Percentiles rank a stretch among this genome's conserved stretches.
Evolutionary conservation across 192 early-diverging fungal genomes (phyloP).

Genomic region (Phycomyces nitens): DNA sequence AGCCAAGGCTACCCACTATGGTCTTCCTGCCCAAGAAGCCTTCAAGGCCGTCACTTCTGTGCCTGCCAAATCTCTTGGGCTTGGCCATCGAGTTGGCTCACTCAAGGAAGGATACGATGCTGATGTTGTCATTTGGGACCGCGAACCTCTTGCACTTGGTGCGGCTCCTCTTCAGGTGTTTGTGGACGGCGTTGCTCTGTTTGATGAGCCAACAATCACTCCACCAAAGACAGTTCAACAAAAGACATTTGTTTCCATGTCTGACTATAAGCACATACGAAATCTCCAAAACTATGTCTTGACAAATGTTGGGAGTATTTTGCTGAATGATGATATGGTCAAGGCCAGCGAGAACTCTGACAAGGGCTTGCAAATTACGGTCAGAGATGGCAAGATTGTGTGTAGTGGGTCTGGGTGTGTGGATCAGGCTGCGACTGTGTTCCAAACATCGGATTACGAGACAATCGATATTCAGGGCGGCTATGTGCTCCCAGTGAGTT

Average conservation of each 20-base stretch:
- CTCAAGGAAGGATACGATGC: conserved; percentile 71
- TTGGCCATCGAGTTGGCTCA: conserved; percentile 63
- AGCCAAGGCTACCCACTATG: conserved; percentile 69
- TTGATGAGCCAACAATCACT: conserved; percentile 33
- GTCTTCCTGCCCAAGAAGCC: conserved; percentile 53
- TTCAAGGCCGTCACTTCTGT: conserved; percentile 66
- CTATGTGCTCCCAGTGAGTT: conserved; percentile 53
- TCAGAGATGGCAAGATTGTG: conserved; percentile 49
- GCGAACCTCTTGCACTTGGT: conserved; percentile 62
- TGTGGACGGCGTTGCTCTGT: conserved; percentile 66
- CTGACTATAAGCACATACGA: neutral
- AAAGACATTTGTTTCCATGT: conserved; percentile 11
- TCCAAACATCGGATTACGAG: conserved; percentile 6
- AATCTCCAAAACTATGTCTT: neutral
- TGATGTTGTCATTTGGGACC: conserved; percentile 78
- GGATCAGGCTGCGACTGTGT: neutral
- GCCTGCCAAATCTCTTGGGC: conserved; percentile 66
- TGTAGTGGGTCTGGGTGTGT: conserved; percentile 40
- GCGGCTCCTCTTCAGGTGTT: conserved; percentile 73
- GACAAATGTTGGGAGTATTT: conserved; percentile 33
- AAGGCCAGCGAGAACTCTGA: neutral
- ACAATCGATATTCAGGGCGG: conserved; percentile 55
- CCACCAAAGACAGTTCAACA: conserved; percentile 23
- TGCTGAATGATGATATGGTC: neutral
- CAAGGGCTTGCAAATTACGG: conserved; percentile 17